These are phyloP conservation scores for Grosmannia huntii DNA, from an alignment of 2,329 filamentous ascomycete genomes.

Conservation along the genomic window DNA sequence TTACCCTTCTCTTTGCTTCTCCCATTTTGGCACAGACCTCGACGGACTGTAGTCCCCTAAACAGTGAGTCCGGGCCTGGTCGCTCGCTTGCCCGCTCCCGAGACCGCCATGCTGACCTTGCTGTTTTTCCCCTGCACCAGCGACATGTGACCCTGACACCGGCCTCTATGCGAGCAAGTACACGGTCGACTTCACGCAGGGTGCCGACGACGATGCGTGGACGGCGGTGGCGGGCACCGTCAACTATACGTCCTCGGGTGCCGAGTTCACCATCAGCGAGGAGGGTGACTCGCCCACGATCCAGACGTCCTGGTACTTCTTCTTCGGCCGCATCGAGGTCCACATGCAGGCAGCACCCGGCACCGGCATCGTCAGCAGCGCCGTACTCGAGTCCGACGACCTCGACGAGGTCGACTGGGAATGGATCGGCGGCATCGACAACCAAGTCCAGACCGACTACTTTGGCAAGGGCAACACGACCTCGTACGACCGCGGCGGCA, in stretches of 20 bases:
- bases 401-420: slow-evolving; percentile 48
- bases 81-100: background rate
- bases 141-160: background rate
- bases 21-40: background rate
- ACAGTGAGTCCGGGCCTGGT: background rate
- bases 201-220: slow-evolving; percentile 3
- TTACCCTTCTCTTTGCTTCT: background rate
- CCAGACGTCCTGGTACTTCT: slow-evolving; percentile 32
- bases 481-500: slow-evolving; percentile 50
- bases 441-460: slow-evolving; percentile 78
- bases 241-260: slow-evolving; percentile 5
- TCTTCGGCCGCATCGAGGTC: slow-evolving; percentile 38
- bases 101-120: background rate
- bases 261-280: slow-evolving; percentile 3
- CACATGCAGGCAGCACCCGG: slow-evolving; percentile 33
- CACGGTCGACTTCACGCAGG: slow-evolving; percentile 8
- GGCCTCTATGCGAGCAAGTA: background rate
- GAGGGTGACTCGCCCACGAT: slow-evolving; percentile 32
- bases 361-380: slow-evolving; percentile 33
- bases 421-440: slow-evolving; percentile 67
- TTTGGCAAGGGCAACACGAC: slow-evolving; percentile 61
- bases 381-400: slow-evolving; percentile 36
- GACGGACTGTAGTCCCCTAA: background rate
- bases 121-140: background rate
- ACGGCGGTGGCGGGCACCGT: background rate